Base-by-base conservation (phyloP, 2,329 filamentous ascomycete species). In the Fusarium nanum region DNA sequence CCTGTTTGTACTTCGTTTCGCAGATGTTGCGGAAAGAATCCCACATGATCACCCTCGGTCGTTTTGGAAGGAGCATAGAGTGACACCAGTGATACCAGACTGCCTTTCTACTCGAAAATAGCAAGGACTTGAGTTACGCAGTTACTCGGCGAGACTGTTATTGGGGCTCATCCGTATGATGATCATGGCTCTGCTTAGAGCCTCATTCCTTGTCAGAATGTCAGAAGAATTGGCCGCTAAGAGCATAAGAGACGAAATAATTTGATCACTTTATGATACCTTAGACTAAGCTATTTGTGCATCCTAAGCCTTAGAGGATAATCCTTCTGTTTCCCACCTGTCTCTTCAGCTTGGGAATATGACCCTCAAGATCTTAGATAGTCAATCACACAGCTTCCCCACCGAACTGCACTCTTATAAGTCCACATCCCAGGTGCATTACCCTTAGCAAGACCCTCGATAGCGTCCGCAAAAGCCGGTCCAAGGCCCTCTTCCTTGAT, bases 351-450 rank as follows among this genome's bases (percentile, higher is more conserved):
- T 5, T 1, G 12, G 12, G 12, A 7, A 7, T 2, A 12, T n/a
- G 18, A 37, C n/a, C 2, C 18, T 67, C 16, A 72, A 13, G 65
- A 64, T 27, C 69, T 50, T 2, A 71, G 34, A 37, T 71, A 71
- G 7, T 37, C 34, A 7, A 68, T 67, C 12, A 72, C 61, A 27
- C 48, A 46, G 18, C 28, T 69, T 25, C 61, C 69, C 69, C 69
- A 71, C 18, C 52, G 32, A 3, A 66, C 49, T 1, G 69, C 69
- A 20, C 69, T 69, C 62, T 71, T 71, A 22, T 71, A 71, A 12
- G 63, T 56, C 69, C 69, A 72, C 69, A 71, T 71, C 4, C 67
- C 69, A 14, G 69, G 69, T 2, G 67, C 69, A 46, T 71, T 71
- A 3, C 69, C 69, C 18, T 70, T 57, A 5, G 46, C 16, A 4